Conservation (phyloP, 2,329 filamentous ascomycete species). For the Colletotrichum liriopes region DNA sequence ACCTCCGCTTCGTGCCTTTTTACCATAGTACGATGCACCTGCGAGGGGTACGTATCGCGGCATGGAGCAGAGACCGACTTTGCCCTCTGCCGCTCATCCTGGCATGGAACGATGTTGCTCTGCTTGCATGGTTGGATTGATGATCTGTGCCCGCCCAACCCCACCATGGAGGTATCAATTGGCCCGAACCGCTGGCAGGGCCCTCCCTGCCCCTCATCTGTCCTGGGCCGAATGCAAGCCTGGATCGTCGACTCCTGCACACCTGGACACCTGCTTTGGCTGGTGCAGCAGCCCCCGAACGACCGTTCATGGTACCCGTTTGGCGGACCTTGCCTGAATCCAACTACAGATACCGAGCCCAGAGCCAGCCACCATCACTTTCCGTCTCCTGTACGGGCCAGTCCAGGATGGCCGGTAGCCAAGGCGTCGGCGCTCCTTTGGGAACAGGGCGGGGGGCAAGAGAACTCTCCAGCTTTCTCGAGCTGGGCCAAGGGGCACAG, state of each 20-base stretch:
- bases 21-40: not conserved
- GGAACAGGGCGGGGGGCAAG: not conserved
- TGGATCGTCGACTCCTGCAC: constrained; percentile 33
- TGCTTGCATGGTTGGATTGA: constrained; percentile 26
- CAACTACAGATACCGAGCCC: not conserved
- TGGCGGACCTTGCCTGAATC: not conserved
- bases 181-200: constrained; percentile 24
- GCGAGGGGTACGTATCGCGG: not conserved
- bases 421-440: not conserved
- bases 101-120: constrained; percentile 38
- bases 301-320: not conserved
- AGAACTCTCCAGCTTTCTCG: too few species aligned
- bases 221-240: constrained; percentile 26
- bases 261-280: not conserved
- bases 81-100: constrained; percentile 28
- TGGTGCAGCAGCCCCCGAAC: not conserved
- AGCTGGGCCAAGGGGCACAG: too few species aligned
- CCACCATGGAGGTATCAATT: constrained; percentile 26
- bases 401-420: not conserved
- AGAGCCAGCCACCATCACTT: not conserved
- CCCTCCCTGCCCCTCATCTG: constrained; percentile 24
- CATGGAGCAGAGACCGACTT: constrained; percentile 1
- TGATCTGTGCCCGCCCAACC: constrained; percentile 15
- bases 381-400: not conserved
- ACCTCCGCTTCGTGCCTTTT: not conserved